Evolutionary conservation across 352 stramenopile species (phyloP), one percentile per base, ranked within the genome.

Genomic region (Globisporangium recalcitrans): DNA sequence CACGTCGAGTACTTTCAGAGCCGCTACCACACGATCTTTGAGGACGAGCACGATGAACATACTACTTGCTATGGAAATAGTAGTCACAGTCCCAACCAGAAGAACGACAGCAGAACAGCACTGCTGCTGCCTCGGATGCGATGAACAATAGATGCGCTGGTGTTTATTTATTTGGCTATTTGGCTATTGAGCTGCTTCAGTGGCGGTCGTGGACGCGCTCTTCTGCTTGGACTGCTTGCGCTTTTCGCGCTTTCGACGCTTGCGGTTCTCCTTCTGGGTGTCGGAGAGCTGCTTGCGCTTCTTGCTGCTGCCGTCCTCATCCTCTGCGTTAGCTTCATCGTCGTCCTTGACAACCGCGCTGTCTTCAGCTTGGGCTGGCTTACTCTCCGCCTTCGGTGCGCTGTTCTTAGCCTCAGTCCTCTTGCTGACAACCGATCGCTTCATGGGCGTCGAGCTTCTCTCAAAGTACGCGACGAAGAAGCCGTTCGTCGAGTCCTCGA

Each of bases 401-500:
- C 16, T 22, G 16, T 46, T 46, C 4, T 52, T 54, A 24, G 21
- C 3, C 42, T 56, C 48, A 2, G 49, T 22, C 4, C 26, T 48
- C 21, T 51, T 60, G 26, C 47, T 56, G 22, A 10, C 19, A 7
- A 19, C 16, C 4, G 26, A 51, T 47, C 64, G 46, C 48, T 58
- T 58, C 34, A 46, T 58, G 1, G 42, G 34, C n/a, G 29, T 32
- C 14, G 65, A 44, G 4, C 64, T 55, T 5, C 94, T 82, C 63
- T 97, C 90, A 73, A 99, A 98, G 71, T 97, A 97, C 31, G 88
- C 83, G 4, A 99, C 95, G 67, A 99, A 99, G 72, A 99, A 99
- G 22, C 96, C 96, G 72, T 98, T 98, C 4, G 95, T 98, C 46
- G 81, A 85, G 73, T 98, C 92, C 52, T 97, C 91, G 40, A 95